Evolutionary conservation across 345 rosid species (phyloP).

Genomic region (Syzygium aromaticum): DNA sequence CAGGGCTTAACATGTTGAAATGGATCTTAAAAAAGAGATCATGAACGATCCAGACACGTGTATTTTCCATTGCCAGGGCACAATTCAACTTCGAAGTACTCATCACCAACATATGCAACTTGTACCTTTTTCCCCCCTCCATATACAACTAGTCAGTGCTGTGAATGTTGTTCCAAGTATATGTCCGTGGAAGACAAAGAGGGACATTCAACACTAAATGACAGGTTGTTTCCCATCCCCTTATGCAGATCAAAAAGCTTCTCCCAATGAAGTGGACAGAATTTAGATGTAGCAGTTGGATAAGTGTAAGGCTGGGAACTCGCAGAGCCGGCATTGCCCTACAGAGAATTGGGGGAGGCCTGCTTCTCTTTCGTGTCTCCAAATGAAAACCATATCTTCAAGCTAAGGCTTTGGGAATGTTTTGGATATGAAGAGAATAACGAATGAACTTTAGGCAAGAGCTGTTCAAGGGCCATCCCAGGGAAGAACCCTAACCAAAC

Average conservation of each 20-base stretch:
- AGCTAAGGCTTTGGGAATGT: constrained; percentile 17
- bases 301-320: background rate
- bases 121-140: background rate
- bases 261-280: background rate
- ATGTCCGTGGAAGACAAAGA: background rate
- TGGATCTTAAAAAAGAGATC: background rate
- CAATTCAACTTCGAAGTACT: background rate
- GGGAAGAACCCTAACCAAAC: constrained; percentile 1
- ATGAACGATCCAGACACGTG: background rate
- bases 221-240: background rate
- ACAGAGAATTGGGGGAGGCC: constrained; percentile 10
- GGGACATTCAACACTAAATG: background rate
- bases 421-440: background rate
- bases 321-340: background rate
- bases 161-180: background rate
- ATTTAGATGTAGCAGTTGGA: background rate
- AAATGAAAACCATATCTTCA: constrained; percentile 43
- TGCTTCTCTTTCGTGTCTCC: constrained; percentile 39
- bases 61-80: background rate
- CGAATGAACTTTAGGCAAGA: background rate
- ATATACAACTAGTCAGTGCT: background rate
- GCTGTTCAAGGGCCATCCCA: constrained; percentile 27
- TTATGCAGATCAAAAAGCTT: background rate
- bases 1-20: background rate
- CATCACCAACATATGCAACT: background rate